Percentiles rank a stretch among this genome's conserved stretches.
phyloP scores from a whole-genome alignment of 805 yeast genomes.

The Candida argentea region DNA sequence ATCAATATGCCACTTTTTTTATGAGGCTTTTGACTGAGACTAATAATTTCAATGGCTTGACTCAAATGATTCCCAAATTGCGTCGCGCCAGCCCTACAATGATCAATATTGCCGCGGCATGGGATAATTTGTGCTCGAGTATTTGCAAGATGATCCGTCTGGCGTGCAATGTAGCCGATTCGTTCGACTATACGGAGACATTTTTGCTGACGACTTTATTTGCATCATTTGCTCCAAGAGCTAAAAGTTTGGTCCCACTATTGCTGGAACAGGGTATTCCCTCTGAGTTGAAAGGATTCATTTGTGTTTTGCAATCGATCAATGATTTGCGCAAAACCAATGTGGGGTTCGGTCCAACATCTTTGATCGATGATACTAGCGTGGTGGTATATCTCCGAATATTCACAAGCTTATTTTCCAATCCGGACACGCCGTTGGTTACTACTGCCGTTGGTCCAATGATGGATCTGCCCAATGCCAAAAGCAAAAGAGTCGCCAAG shows the following conservation, averaged over 20 bases:
- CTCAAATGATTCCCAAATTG: conserved; percentile 58
- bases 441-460: not conserved
- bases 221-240: conserved; percentile 30
- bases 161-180: conserved; percentile 29
- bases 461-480: conserved; percentile 18
- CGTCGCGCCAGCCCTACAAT: conserved; percentile 71
- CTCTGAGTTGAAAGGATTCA: conserved; percentile 23
- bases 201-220: conserved; percentile 36
- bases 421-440: conserved; percentile 2
- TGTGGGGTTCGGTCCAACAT: conserved; percentile 74
- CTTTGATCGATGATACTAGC: conserved; percentile 62
- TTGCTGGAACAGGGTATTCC: conserved; percentile 23
- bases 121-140: conserved; percentile 52
- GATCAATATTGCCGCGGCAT: conserved; percentile 50
- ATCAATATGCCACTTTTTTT: conserved; percentile 56
- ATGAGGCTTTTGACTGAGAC: conserved; percentile 44
- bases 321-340: conserved; percentile 61
- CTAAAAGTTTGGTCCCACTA: conserved; percentile 20
- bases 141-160: conserved; percentile 43
- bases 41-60: conserved; percentile 49
- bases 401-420: conserved; percentile 17
- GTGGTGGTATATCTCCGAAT: conserved; percentile 50
- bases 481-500: conserved; percentile 28
- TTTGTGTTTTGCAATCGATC: conserved; percentile 39
- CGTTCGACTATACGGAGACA: conserved; percentile 37